Base-by-base conservation (phyloP, 768 basidiomycete genomes). In the Cyclocybe cylindracea region DNA sequence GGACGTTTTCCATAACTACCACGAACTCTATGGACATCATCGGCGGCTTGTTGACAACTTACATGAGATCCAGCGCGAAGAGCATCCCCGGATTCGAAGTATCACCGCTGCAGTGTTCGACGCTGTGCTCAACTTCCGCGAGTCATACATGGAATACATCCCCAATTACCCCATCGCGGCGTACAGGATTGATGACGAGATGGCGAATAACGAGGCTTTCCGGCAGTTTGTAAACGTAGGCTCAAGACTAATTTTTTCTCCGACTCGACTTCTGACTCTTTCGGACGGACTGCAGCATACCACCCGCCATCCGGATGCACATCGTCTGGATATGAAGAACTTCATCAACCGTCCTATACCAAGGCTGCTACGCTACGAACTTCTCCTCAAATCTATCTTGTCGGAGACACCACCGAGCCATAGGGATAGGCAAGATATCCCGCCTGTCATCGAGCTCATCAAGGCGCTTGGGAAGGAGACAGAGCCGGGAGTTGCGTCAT, bases 341-440 rank as follows among this genome's bases (percentile, higher is more conserved):
- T 98, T 98, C 70, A 87, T 96, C 61, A 86, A 92, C 57, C 83
- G 94, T 43, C 93, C 96, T 2, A 92, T 96, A 45, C 88, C 91
- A 49, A 86, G 95, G 16, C 71, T 97, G 36, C 75, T 93, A 39
- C 86, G 94, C 38, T 98, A 98, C 66, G 87, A 91, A 53, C 76
- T 96, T 1, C 76, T 97, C 37, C 70, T 98, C 50, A 87, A 87
- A 56, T 76, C 79, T 34, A 88, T 98, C 56, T 70, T 89, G 46
- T 88, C 94, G n/a, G 85, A 86, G 53, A 84, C 92, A 0, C 82
- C 85, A 0, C 69, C 77, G 4, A 81, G 78, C 4, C 88, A 96
- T 58, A 89, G 91, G 46, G 94, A 97, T 65, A 78, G 80, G 2
- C 80, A 82, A 29, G 82, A 83, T 24, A 92, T 98, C 44, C 89